Conservation (phyloP, 2,329 filamentous ascomycete species). For the Remersonia thermophila region DNA sequence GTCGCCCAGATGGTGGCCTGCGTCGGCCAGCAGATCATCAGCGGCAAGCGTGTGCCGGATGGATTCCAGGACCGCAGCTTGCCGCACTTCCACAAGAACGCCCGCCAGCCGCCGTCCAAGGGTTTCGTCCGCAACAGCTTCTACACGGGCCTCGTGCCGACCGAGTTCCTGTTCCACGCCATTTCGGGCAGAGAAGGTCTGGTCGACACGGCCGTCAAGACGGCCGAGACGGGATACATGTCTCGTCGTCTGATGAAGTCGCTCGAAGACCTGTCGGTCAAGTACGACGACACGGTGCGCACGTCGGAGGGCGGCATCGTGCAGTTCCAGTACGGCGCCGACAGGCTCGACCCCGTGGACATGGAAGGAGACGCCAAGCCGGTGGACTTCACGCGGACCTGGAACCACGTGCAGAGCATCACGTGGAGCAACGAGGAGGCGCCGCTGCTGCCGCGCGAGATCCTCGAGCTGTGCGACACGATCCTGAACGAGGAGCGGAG, state of each 20-base stretch:
- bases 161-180: slow-evolving; percentile 95
- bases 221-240: slow-evolving; percentile 98
- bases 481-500: slow-evolving; percentile 56
- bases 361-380: slow-evolving; percentile 94
- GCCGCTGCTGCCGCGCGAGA: slow-evolving; percentile 62
- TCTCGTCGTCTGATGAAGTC: slow-evolving; percentile 97
- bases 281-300: slow-evolving; percentile 89
- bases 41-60: slow-evolving; percentile 80
- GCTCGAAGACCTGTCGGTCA: slow-evolving; percentile 81
- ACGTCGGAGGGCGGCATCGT: slow-evolving; percentile 82
- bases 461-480: slow-evolving; percentile 53
- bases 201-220: slow-evolving; percentile 98
- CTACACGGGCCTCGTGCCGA: slow-evolving; percentile 79
- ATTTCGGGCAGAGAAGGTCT: slow-evolving; percentile 97
- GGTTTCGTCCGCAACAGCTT: slow-evolving; percentile 97
- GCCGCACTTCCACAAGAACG: slow-evolving; percentile 90
- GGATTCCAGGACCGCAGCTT: slow-evolving; percentile 93
- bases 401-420: slow-evolving; percentile 62
- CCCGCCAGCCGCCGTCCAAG: slow-evolving; percentile 83
- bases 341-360: slow-evolving; percentile 88
- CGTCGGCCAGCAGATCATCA: slow-evolving; percentile 96
- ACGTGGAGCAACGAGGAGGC: slow-evolving; percentile 70
- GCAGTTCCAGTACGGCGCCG: slow-evolving; percentile 94
- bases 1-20: slow-evolving; percentile 98
- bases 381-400: slow-evolving; percentile 84